Conservation (phyloP, 805 yeast species). For the Zygosaccharomyces lentus region DNA sequence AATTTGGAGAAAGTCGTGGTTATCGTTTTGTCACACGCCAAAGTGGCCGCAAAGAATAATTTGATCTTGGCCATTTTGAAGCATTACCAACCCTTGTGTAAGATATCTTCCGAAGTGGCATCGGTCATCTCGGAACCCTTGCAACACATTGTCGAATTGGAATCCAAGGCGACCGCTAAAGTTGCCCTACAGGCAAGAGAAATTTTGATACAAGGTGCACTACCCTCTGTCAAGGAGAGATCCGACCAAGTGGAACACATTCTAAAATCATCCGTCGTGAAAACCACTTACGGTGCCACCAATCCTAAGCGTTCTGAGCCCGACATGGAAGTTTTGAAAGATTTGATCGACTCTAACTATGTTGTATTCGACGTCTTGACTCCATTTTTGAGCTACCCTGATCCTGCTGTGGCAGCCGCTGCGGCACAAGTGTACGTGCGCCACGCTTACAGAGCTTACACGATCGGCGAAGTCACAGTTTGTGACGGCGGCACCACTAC, state of each 20-base stretch:
- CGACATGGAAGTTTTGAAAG: slow-evolving; percentile 70
- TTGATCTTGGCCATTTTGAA: slow-evolving; percentile 80
- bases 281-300: slow-evolving; percentile 82
- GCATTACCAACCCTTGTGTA: slow-evolving; percentile 75
- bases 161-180: slow-evolving; percentile 85
- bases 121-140: slow-evolving; percentile 64
- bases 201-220: slow-evolving; percentile 90
- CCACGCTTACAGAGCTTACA: slow-evolving; percentile 95
- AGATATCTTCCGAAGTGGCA: slow-evolving; percentile 65
- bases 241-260: slow-evolving; percentile 97
- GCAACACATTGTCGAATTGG: slow-evolving; percentile 79
- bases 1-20: slow-evolving; percentile 68
- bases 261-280: slow-evolving; percentile 84
- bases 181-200: slow-evolving; percentile 95
- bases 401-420: slow-evolving; percentile 87
- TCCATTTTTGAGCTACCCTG: slow-evolving; percentile 79
- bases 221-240: slow-evolving; percentile 94
- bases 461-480: slow-evolving; percentile 71
- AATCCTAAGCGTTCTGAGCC: slow-evolving; percentile 77
- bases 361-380: slow-evolving; percentile 94
- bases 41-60: slow-evolving; percentile 90
- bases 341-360: slow-evolving; percentile 93
- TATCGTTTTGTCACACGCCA: slow-evolving; percentile 80
- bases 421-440: slow-evolving; percentile 96
- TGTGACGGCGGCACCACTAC: slow-evolving; percentile 47